Base-by-base conservation (phyloP, 257 asterid genomes). In the Primulina huaijiensis region DNA sequence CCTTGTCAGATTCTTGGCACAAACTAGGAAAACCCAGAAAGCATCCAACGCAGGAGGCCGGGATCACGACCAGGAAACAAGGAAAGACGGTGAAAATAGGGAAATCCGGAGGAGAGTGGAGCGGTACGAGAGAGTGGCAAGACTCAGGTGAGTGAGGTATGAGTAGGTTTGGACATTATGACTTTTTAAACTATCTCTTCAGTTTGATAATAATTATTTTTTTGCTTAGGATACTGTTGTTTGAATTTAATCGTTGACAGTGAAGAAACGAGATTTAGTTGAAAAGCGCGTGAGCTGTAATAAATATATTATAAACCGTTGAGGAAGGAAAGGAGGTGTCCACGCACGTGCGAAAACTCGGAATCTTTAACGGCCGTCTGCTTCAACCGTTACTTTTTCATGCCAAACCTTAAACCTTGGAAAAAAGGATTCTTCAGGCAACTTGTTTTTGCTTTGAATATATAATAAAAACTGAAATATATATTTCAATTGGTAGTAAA, bases 121-220 rank as follows among this genome's bases (percentile, higher is more conserved):
- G 34, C 23, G 38, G 75, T 3, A 40, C 40, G 71, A 65, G 60
- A 67, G 53, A 37, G 57, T 33, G 34, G 83, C 85, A 67, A 55
- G 85, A 83, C 67, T 79, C 88, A 78, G 86, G 86, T 78, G 88
- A 81, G 74, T 43, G 78, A 58, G 85, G 80, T 72, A 75, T 38
- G 76, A 84, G 84, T 84, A 78, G 88, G 79, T 81, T 23, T 58
- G 66, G 77, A 76, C 64, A 78, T 78, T 68, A 78, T 73, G 88
- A 74, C 85, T 71, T 55, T 35, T 55, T 63, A 63, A 27, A 37
- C 19, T 25, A 31, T 55, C 40, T 7, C 25, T 21, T 52, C 30
- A 27, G 30, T 2, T 2, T 17, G 4, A 4, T 33, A 33, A 33
- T 33, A 33, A 33, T 6, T 27, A 27, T 0, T 1, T 27, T 27